phyloP scores from a whole-genome alignment of 495 filamentous ascomycete genomes.

The Aspergillus ostianus region DNA sequence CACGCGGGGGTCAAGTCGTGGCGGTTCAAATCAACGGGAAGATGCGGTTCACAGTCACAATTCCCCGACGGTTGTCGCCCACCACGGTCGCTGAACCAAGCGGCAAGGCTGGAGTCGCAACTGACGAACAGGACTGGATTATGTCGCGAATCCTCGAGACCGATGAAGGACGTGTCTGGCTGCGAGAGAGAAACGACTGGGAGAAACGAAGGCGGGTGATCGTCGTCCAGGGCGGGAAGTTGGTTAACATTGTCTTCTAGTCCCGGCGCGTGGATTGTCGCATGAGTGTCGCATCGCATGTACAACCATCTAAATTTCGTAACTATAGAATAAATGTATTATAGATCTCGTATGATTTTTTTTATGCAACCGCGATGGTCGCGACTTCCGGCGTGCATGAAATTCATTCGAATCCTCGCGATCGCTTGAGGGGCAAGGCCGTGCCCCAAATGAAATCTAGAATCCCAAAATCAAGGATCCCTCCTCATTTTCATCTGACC shows the following conservation, averaged over 20 bases:
- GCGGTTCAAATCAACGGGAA: slow-evolving; percentile 79
- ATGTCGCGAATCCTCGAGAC: slow-evolving; percentile 49
- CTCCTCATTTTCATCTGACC: neutral
- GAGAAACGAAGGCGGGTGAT: slow-evolving; percentile 44
- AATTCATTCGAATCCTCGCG: no score
- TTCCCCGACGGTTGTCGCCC: slow-evolving; percentile 36
- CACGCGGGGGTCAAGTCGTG: slow-evolving; percentile 46
- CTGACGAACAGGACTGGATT: slow-evolving; percentile 55
- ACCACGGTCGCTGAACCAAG: slow-evolving; percentile 15
- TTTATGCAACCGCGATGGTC: no score
- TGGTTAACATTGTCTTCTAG: slow-evolving; percentile 51
- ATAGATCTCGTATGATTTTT: slow-evolving; percentile 12
- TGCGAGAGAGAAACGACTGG: slow-evolving; percentile 48
- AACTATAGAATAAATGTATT: slow-evolving; percentile 15
- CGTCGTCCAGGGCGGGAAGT: slow-evolving; percentile 47
- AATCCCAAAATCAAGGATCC: no score
- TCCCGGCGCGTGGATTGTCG: neutral
- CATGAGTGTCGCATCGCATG: neutral
- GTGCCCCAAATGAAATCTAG: neutral
- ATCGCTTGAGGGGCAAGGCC: neutral
- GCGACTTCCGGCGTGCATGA: no score
- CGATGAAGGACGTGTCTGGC: slow-evolving; percentile 44
- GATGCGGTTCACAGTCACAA: slow-evolving; percentile 61
- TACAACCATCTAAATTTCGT: slow-evolving; percentile 2
- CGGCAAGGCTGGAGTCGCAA: slow-evolving; percentile 14